Base-by-base conservation (phyloP, 1,284 basidiomycete species). In the Ustilago cynodontis region DNA sequence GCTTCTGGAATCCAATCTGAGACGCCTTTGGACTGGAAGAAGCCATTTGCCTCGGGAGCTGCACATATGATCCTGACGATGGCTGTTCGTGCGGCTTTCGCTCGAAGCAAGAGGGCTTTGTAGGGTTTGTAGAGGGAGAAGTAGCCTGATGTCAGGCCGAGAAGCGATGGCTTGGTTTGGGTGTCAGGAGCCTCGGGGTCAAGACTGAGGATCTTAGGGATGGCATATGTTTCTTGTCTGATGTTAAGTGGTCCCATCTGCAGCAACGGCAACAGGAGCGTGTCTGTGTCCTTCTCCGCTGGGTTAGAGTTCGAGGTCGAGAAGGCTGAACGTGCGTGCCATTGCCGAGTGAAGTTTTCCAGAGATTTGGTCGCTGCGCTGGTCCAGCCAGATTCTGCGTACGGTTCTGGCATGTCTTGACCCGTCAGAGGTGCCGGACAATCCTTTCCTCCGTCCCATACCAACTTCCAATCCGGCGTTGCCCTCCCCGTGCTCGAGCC, bases 1-100 rank as follows among this genome's bases (percentile, higher is more conserved):
- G 92, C 96, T 82, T 96, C 94, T 5, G 97, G 97, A 74, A 99
- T 95, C 66, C 94, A 90, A 18, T 93, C 91, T 9, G 94, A 97
- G 18, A 98, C 88, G 1, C 96, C 97, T 62, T 89, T 90, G 3
- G 94, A 97, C 4, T 92, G 92, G 83, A 91, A 95, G 86, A 99
- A 99, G 0, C 96, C 96, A 82, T 99, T 99, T 1, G 83, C 69
- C 88, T 92, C 90, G 0, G 96, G 96, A 65, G 92, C 91, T 2
- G 97, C 93, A 41, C 92, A 93, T 2, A 98, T 90, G 63, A 99
- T 90, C 43, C 62, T 61, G 57, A 61, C 51, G 18, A 72, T 58
- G 2, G 74, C 62, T 14, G 47, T 63, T 11, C 50, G 24, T 16
- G 58, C 31, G 88, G 61, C 58, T 45, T 65, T 63, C 11, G 65